Percentiles rank a stretch among this genome's conserved stretches.
These are phyloP conservation scores for Colletotrichum sp. DNA, from an alignment of 2,329 filamentous ascomycete genomes.

Conservation along the genomic window DNA sequence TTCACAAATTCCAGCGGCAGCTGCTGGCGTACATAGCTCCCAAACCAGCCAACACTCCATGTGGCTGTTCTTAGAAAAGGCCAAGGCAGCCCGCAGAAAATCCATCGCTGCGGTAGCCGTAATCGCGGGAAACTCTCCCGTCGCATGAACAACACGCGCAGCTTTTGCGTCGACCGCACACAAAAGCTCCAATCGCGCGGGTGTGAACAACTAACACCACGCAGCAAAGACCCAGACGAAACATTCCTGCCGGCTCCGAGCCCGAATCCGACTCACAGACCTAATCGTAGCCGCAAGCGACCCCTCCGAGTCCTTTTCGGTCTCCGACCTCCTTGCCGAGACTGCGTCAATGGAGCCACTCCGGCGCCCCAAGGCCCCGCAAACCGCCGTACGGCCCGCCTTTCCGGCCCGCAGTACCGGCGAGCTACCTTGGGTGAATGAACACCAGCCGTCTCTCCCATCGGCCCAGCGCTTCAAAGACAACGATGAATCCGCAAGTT, in stretches of 20 bases:
- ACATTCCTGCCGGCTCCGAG: neutral
- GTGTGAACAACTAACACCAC: neutral
- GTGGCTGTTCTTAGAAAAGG: neutral
- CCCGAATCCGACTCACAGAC: neutral
- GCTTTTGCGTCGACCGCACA: neutral
- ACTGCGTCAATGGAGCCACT: neutral
- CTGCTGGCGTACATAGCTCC: neutral
- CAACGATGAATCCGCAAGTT: neutral
- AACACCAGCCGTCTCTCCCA: neutral
- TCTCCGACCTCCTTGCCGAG: neutral
- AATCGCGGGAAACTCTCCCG: neutral
- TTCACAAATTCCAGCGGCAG: neutral
- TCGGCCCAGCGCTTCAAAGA: neutral
- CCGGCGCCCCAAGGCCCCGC: neutral
- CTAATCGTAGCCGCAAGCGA: neutral
- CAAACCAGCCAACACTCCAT: neutral
- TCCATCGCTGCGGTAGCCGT: neutral
- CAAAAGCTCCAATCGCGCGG: too few species aligned
- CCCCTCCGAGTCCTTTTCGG: neutral
- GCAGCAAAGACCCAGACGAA: neutral
- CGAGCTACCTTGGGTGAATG: neutral
- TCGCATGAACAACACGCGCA: rapidly evolving
- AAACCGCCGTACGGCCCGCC: neutral
- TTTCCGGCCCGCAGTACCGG: neutral
- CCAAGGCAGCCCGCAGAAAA: neutral